phyloP scores from a whole-genome alignment of 768 basidiomycete genomes.

The Tremella fuciformis region DNA sequence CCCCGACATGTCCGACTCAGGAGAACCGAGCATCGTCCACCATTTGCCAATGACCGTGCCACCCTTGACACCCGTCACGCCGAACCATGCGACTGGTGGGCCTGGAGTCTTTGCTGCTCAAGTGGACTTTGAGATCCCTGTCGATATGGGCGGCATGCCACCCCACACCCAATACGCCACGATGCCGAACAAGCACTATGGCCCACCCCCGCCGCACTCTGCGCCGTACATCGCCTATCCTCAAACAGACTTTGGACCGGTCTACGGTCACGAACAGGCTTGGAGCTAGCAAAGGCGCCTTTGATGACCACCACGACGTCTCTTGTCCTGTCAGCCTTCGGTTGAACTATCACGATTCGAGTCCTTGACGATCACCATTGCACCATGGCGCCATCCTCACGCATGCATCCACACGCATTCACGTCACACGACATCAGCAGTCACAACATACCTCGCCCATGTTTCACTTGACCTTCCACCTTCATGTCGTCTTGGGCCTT shows the following conservation, averaged over 20 bases:
- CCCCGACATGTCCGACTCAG: constrained; percentile 35
- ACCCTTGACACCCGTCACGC: constrained; percentile 40
- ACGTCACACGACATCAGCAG: too few species aligned
- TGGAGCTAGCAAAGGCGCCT: background rate
- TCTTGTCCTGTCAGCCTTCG: background rate
- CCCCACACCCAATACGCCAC: constrained; percentile 23
- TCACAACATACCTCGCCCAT: background rate
- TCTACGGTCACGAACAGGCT: background rate
- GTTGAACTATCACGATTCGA: too few species aligned
- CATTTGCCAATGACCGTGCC: constrained; percentile 29
- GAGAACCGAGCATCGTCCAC: constrained; percentile 10
- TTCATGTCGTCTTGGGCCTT: constrained; percentile 6
- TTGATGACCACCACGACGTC: background rate
- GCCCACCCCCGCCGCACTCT: background rate
- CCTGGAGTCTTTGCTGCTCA: constrained; percentile 28
- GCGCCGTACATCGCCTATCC: constrained; percentile 7
- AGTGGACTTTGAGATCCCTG: constrained; percentile 24
- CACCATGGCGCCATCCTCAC: background rate
- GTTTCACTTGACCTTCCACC: background rate
- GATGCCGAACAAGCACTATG: constrained; percentile 43
- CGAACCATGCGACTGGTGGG: background rate
- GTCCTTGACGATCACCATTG: background rate
- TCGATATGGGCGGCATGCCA: constrained; percentile 15
- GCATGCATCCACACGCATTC: constrained; percentile 1
- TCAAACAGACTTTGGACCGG: constrained; percentile 7